Evolutionary conservation across 331 rosid genomes (phyloP).

Genomic region (Quercus tomentella): DNA sequence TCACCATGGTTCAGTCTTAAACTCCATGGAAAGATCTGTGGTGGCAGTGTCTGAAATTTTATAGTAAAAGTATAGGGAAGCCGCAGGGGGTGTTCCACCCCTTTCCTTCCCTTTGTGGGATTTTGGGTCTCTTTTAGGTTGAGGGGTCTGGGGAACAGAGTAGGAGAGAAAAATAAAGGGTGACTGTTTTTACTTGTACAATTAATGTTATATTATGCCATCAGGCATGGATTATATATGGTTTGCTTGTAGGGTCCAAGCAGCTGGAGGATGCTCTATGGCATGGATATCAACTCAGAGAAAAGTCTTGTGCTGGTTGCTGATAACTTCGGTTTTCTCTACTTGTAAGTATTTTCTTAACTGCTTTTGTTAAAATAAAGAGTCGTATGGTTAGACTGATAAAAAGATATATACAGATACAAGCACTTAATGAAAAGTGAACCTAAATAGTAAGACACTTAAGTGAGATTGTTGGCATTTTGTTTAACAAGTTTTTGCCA

Average conservation of each 20-base stretch:
- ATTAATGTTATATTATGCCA: background rate
- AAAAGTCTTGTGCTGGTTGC: constrained; percentile 75
- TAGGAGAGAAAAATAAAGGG: background rate
- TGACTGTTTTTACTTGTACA: background rate
- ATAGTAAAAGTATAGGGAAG: background rate
- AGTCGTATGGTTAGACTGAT: background rate
- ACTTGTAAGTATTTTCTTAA: constrained; percentile 49
- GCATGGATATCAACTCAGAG: constrained; percentile 88
- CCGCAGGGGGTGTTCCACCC: background rate
- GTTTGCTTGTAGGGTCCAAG: constrained; percentile 56
- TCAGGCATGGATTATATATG: background rate
- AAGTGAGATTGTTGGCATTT: background rate
- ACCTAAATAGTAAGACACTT: background rate
- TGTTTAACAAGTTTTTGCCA: background rate
- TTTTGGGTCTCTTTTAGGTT: background rate
- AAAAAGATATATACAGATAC: background rate
- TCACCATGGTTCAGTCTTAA: background rate
- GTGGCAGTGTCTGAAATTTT: background rate
- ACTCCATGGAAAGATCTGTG: background rate
- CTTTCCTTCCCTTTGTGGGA: background rate
- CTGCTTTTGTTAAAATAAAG: background rate
- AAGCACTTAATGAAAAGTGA: background rate
- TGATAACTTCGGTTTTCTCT: constrained; percentile 79
- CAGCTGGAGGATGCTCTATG: constrained; percentile 86
- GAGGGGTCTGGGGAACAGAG: background rate